phyloP scores from a whole-genome alignment of 352 stramenopile species.

The Thraustotheca clavata region DNA sequence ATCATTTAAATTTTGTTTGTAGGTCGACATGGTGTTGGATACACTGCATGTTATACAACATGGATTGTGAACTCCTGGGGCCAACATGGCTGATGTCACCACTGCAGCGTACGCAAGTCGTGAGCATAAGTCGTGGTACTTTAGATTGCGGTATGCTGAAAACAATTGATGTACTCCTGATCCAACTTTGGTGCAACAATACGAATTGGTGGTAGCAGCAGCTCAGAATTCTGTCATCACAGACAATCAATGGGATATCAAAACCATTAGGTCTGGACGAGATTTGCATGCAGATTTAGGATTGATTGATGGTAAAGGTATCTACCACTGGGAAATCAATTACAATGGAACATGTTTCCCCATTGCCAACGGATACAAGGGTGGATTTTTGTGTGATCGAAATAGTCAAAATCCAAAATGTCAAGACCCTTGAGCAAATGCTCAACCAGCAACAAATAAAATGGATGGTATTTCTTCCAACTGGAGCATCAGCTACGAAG shows the following conservation, averaged over 20 bases:
- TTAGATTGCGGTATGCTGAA: conserved; percentile 38
- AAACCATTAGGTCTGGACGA: conserved; percentile 31
- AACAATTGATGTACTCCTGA: conserved; percentile 25
- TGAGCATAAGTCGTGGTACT: conserved; percentile 46
- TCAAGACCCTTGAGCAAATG: conserved; percentile 29
- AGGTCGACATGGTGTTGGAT: neutral
- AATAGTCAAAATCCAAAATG: conserved; percentile 36
- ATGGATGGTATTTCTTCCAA: conserved; percentile 74
- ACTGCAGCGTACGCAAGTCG: conserved; percentile 27
- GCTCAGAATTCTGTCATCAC: conserved; percentile 20
- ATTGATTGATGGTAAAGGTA: conserved; percentile 29
- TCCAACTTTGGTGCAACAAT: conserved; percentile 29
- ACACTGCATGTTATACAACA: conserved; percentile 31
- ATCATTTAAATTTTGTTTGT: neutral
- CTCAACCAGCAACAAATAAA: conserved; percentile 36
- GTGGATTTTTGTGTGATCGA: conserved; percentile 29
- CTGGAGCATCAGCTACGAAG: conserved; percentile 50
- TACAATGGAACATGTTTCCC: conserved; percentile 28
- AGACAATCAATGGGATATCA: conserved; percentile 33
- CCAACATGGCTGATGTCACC: conserved; percentile 41
- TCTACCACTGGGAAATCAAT: conserved; percentile 30
- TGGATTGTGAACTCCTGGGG: conserved; percentile 34
- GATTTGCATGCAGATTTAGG: conserved; percentile 37
- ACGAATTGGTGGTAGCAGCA: conserved; percentile 23
- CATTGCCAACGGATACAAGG: conserved; percentile 27